Evolutionary conservation across 805 yeast species (phyloP), one percentile per base, ranked within the genome.

Genomic region (Kuraishia floccosa): DNA sequence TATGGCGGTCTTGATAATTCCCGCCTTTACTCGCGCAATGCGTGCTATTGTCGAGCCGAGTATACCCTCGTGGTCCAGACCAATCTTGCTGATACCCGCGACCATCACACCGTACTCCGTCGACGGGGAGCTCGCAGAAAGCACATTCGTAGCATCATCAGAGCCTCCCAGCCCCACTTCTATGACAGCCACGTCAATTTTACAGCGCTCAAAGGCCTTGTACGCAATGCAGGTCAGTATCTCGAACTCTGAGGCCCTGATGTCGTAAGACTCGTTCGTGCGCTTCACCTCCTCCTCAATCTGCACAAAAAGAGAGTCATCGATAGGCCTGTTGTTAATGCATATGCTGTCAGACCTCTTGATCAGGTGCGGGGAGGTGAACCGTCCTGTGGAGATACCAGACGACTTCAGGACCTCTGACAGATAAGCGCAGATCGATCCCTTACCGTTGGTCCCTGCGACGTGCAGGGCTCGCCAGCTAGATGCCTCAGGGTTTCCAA

Each of bases 391-490:
- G 17, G 53, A 47, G 25, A 69, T 52, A 1, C 56, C 58, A 15
- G 71, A 60, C 10, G 51, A 49, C 14, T 70, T 62, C 17, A 87
- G 52, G 3, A 78, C 61, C 12, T 85, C 72, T 3, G 85, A 65
- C 6, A 91, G 35, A 48, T 86, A 87, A 0, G 96, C 76, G 35
- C 94, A 75, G 0, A 87, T 82, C 0, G 96, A 86, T 0, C 98
- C 98, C 47, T 89, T 89, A 1, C 98, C 98, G 48, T 89, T 89
- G 6, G 98, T 89, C 0, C 98, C 98, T 0, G 96, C 96, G 4
- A 91, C 68, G 47, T 91, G 98, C n/a, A 91, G 59, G 1, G 85
- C 75, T 37, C 71, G 69, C 45, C 73, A 72, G 4, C 56, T 42
- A 11, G 49, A 38, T 8, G 50, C 42, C 24, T 84, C 91, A 0